phyloP scores from a whole-genome alignment of 2,329 filamentous ascomycete species.

The Colletotrichum eleusines region DNA sequence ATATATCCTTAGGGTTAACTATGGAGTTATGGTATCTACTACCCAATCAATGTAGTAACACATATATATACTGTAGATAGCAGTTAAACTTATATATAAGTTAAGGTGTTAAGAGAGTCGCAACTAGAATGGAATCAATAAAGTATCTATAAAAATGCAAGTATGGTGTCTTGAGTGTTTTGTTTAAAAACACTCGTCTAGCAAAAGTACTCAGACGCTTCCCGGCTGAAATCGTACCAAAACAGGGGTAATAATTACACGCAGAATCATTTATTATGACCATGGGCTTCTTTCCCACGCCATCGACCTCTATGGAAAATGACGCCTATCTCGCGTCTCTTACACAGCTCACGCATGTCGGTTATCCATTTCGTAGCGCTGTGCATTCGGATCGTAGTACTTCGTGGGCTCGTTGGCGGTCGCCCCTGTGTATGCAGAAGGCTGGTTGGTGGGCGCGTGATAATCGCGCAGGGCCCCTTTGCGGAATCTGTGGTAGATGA shows the following conservation, averaged over 20 bases:
- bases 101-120: neutral
- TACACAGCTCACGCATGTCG: neutral
- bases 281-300: neutral
- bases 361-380: neutral
- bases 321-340: neutral
- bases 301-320: neutral
- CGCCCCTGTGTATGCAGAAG: constrained; percentile 11
- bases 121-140: neutral
- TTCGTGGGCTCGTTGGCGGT: constrained; percentile 6
- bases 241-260: no score
- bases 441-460: constrained; percentile 22
- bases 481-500: constrained; percentile 47
- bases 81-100: no score
- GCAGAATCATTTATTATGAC: neutral
- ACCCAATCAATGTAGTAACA: no score
- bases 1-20: no score
- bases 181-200: no score
- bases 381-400: neutral
- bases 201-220: neutral
- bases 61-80: no score
- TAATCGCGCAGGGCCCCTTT: constrained; percentile 36
- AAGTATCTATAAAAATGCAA: neutral
- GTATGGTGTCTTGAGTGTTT: neutral
- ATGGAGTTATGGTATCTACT: no score
- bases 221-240: neutral